Percentiles rank a stretch among this genome's conserved stretches.
phyloP scores from a whole-genome alignment of 1,139 yeast genomes.

The Hyphopichia wangnamkhiaoensis region DNA sequence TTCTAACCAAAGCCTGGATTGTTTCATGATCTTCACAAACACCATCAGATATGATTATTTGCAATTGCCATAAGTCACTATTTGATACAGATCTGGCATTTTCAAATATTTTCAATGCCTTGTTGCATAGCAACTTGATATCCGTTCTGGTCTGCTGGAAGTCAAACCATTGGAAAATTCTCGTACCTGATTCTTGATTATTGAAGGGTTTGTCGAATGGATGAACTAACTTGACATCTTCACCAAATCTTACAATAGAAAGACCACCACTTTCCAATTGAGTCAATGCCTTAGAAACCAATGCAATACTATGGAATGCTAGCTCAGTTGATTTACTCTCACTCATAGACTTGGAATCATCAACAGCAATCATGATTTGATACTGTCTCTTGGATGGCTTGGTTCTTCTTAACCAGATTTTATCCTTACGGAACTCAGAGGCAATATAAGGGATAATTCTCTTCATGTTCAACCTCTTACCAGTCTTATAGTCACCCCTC shows the following conservation, averaged over 20 bases:
- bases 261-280: conserved; percentile 94
- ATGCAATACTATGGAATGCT: conserved; percentile 92
- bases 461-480: conserved; percentile 96
- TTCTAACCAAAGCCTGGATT: conserved; percentile 78
- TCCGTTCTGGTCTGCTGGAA: conserved; percentile 90
- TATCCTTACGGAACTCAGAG: conserved; percentile 94
- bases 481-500: conserved; percentile 95
- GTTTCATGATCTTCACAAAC: conserved; percentile 93
- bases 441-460: conserved; percentile 97
- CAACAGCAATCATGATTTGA: conserved; percentile 96
- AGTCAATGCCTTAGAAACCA: conserved; percentile 90
- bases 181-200: conserved; percentile 78
- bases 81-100: conserved; percentile 60
- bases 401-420: conserved; percentile 97
- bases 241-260: conserved; percentile 90
- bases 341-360: conserved; percentile 96
- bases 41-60: conserved; percentile 93
- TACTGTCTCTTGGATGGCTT: conserved; percentile 97
- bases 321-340: conserved; percentile 87
- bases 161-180: conserved; percentile 83
- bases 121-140: conserved; percentile 68
- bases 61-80: conserved; percentile 86
- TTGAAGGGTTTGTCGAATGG: conserved; percentile 82
- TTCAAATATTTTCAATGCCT: conserved; percentile 74
- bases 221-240: conserved; percentile 79